Evolutionary conservation across 129 eudicot species (phyloP).

Genomic region (Oenanthe sinensis): DNA sequence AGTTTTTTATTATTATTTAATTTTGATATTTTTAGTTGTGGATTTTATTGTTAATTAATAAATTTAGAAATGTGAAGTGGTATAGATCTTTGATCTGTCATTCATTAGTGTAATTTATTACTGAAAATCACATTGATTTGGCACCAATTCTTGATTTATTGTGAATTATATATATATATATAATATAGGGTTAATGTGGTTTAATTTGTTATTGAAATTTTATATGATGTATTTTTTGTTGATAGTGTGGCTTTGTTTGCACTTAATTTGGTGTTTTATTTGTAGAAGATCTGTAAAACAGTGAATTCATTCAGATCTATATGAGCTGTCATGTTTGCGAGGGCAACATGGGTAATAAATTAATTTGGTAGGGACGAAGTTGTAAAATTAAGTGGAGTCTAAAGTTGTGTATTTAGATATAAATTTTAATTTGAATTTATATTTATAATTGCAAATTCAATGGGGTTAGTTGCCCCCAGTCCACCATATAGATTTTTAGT

Average conservation of each 20-base stretch:
- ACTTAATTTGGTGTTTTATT: background rate
- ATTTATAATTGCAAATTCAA: background rate
- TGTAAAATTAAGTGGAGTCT: background rate
- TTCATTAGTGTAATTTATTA: background rate
- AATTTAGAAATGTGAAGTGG: background rate
- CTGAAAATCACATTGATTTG: no score
- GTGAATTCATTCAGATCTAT: background rate
- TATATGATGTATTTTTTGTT: background rate
- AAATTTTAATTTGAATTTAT: background rate
- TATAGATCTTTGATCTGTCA: background rate
- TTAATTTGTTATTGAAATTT: background rate
- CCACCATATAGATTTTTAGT: background rate
- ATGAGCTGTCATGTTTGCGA: background rate
- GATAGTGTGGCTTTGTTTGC: background rate
- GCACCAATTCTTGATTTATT: background rate
- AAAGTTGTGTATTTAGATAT: background rate
- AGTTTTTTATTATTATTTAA: background rate
- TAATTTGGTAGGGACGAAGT: background rate
- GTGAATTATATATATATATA: background rate
- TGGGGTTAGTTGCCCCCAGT: background rate
- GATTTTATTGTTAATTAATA: background rate
- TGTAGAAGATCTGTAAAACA: background rate
- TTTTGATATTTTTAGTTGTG: background rate
- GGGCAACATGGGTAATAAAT: background rate
- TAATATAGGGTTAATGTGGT: background rate